A percentile compares a stretch with the other conserved stretches of the same genome.
These are phyloP conservation scores for Aspergillus ochraceoroseus DNA, from an alignment of 2,329 filamentous ascomycete species.

Conservation along the genomic window DNA sequence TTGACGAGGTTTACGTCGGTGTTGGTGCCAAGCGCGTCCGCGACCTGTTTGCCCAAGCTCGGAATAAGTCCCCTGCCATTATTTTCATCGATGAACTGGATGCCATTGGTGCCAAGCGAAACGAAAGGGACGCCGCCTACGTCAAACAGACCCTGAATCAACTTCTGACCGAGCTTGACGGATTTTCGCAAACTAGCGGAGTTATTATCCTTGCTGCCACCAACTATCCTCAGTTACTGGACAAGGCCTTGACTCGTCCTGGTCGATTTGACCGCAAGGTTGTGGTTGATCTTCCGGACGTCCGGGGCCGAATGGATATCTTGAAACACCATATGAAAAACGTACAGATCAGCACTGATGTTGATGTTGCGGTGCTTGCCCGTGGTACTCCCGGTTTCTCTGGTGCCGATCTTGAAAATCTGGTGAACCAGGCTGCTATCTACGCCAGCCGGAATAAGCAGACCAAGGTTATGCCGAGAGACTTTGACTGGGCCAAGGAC, in stretches of 20 bases:
- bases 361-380: constrained; percentile 79
- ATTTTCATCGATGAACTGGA: constrained; percentile 94
- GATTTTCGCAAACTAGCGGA: constrained; percentile 89
- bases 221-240: constrained; percentile 89
- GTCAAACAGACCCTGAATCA: constrained; percentile 98
- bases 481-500: constrained; percentile 97
- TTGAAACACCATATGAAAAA: constrained; percentile 91
- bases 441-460: constrained; percentile 86
- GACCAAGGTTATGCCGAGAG: constrained; percentile 65
- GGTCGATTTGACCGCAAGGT: constrained; percentile 95
- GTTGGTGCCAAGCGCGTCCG: constrained; percentile 95
- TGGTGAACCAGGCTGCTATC: constrained; percentile 93
- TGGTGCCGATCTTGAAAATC: constrained; percentile 91
- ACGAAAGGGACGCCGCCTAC: constrained; percentile 87
- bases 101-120: constrained; percentile 89
- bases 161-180: constrained; percentile 91
- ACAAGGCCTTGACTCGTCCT: constrained; percentile 89
- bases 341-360: constrained; percentile 72
- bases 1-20: constrained; percentile 96
- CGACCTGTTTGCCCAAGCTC: constrained; percentile 80
- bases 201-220: constrained; percentile 96
- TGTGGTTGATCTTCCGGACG: constrained; percentile 81
- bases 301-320: constrained; percentile 87
- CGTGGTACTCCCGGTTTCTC: constrained; percentile 87
- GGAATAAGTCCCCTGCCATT: constrained; percentile 81